Percentiles rank a stretch among this genome's conserved stretches.
Conservation (phyloP, 345 rosid genomes). For the Corchorus capsularis region DNA sequence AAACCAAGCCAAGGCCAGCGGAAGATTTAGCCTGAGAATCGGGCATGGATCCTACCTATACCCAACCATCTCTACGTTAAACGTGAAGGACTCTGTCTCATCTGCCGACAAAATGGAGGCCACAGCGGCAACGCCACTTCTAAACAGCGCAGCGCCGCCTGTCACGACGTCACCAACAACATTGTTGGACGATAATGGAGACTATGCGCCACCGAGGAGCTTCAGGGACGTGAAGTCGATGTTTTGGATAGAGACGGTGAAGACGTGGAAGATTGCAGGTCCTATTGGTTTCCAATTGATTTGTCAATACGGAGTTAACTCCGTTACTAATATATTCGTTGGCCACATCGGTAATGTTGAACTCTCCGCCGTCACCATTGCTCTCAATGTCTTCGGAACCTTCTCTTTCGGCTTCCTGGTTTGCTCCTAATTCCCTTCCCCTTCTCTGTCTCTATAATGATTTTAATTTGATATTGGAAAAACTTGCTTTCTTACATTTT, state of each 20-base stretch:
- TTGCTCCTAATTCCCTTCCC: background rate
- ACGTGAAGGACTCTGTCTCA: background rate
- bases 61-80: background rate
- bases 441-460: background rate
- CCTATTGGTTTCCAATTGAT: conserved; percentile 43
- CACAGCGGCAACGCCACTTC: background rate
- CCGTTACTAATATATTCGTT: conserved; percentile 45
- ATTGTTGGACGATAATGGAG: conserved; percentile 27
- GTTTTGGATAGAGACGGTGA: conserved; percentile 48
- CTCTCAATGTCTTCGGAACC: conserved; percentile 48
- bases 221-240: conserved; percentile 34
- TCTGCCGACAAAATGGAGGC: background rate
- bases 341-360: conserved; percentile 55
- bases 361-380: conserved; percentile 52
- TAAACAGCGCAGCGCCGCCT: background rate
- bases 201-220: conserved; percentile 38
- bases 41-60: background rate
- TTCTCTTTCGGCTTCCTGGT: conserved; percentile 65
- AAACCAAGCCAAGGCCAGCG: conserved; percentile 1
- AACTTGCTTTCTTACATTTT: background rate
- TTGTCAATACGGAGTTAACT: conserved; percentile 46
- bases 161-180: background rate
- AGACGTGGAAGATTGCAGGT: conserved; percentile 50
- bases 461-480: background rate
- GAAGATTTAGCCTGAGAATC: conserved; percentile 6